Evolutionary conservation across 2,329 filamentous ascomycete species (phyloP).

Genomic region (Curvularia eragrostidis): DNA sequence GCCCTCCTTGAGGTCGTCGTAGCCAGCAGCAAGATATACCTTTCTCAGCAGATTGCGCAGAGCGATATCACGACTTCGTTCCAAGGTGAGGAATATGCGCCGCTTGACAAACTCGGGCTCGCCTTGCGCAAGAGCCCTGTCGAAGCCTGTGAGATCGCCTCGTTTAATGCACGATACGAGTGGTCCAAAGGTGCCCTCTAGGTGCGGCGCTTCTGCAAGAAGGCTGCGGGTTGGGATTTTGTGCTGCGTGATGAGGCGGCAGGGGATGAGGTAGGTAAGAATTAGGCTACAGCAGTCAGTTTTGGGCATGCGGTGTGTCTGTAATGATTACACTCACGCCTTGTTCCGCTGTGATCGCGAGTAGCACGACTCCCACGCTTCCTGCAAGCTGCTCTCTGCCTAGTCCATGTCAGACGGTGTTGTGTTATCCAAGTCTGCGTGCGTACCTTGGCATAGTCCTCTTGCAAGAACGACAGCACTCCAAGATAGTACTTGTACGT

Average conservation of each 20-base stretch:
- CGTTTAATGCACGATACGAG: slow-evolving; percentile 79
- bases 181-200: slow-evolving; percentile 80
- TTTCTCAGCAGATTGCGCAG: slow-evolving; percentile 90
- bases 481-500: slow-evolving; percentile 97
- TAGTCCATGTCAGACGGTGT: slow-evolving; percentile 27
- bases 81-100: slow-evolving; percentile 92
- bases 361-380: slow-evolving; percentile 84
- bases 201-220: slow-evolving; percentile 74
- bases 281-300: slow-evolving; percentile 69
- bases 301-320: slow-evolving; percentile 42
- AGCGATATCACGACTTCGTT: slow-evolving; percentile 89
- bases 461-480: slow-evolving; percentile 90
- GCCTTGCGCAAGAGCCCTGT: slow-evolving; percentile 77
- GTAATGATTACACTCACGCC: slow-evolving; percentile 62
- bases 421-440: neutral
- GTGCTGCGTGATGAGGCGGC: slow-evolving; percentile 85
- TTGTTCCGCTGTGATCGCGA: slow-evolving; percentile 74
- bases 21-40: slow-evolving; percentile 85
- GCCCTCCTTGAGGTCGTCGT: slow-evolving; percentile 73
- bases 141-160: slow-evolving; percentile 84
- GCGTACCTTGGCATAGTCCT: slow-evolving; percentile 82
- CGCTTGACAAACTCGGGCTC: slow-evolving; percentile 94
- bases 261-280: slow-evolving; percentile 92
- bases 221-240: slow-evolving; percentile 77
- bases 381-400: slow-evolving; percentile 65